Evolutionary conservation across 129 eudicot genomes (phyloP).

Genomic region (Deinandra increscens): DNA sequence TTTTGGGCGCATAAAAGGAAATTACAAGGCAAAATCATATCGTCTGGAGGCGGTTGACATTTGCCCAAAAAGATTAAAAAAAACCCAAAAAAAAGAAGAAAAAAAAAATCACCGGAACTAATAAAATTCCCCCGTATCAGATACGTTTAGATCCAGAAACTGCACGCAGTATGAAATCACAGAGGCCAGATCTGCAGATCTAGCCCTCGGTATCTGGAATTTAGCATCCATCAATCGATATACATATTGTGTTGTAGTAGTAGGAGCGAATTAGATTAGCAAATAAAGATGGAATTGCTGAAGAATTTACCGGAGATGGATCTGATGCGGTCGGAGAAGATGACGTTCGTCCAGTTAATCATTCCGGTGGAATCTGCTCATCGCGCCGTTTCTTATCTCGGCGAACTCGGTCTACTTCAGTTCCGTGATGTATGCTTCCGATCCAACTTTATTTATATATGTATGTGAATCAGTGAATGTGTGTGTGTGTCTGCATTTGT

Average conservation of each 20-base stretch:
- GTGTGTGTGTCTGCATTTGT: background rate
- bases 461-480: conserved; percentile 3
- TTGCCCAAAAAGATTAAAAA: conserved; percentile 14
- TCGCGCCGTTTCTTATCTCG: conserved; percentile 88
- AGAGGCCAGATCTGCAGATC: conserved; percentile 51
- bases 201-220: conserved; percentile 13
- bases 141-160: conserved; percentile 29
- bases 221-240: background rate
- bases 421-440: conserved; percentile 65
- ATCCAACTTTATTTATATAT: conserved; percentile 14
- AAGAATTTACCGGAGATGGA: conserved; percentile 85
- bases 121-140: conserved; percentile 23
- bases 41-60: conserved; percentile 26
- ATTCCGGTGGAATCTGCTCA: conserved; percentile 96
- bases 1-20: conserved; percentile 2
- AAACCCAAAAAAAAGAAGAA: background rate
- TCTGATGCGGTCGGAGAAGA: conserved; percentile 99
- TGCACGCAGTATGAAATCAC: conserved; percentile 30
- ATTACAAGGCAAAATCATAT: background rate
- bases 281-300: conserved; percentile 59
- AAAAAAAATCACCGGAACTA: background rate
- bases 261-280: conserved; percentile 16
- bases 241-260: conserved; percentile 17
- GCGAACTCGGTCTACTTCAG: conserved; percentile 90
- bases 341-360: conserved; percentile 76